Conservation (phyloP, 345 rosid species). For the Erucastrum elatum region DNA sequence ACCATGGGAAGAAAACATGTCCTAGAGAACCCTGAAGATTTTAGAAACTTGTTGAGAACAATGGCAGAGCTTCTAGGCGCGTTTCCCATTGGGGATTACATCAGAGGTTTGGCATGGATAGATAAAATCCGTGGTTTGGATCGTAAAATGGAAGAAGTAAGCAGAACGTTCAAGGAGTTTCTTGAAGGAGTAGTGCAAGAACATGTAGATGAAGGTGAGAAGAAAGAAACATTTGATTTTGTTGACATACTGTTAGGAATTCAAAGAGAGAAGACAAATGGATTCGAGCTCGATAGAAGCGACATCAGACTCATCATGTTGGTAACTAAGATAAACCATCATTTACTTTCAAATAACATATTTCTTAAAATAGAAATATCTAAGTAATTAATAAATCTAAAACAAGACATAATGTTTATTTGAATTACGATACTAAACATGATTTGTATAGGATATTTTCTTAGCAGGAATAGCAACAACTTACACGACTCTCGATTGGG, state of each 20-base stretch:
- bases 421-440: background rate
- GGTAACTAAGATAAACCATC: too few relatives aligned
- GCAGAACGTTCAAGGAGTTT: background rate
- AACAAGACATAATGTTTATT: too few relatives aligned
- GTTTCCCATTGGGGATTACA: background rate
- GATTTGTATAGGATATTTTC: background rate
- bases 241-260: background rate
- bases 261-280: background rate
- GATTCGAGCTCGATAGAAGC: background rate
- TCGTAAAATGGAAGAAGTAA: background rate
- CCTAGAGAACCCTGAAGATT: conserved; percentile 33
- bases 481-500: background rate
- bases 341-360: too few relatives aligned
- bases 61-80: conserved; percentile 36
- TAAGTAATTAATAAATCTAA: too few relatives aligned
- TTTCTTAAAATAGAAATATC: too few relatives aligned
- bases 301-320: background rate
- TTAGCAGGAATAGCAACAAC: background rate
- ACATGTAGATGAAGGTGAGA: background rate
- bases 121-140: background rate
- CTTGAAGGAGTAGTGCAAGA: background rate
- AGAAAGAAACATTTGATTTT: background rate
- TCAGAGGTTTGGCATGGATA: background rate
- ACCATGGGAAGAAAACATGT: conserved; percentile 50
- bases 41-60: conserved; percentile 33